Evolutionary conservation across 1,284 basidiomycete species (phyloP).

Genomic region (Phellopilus nigrolimitatus): DNA sequence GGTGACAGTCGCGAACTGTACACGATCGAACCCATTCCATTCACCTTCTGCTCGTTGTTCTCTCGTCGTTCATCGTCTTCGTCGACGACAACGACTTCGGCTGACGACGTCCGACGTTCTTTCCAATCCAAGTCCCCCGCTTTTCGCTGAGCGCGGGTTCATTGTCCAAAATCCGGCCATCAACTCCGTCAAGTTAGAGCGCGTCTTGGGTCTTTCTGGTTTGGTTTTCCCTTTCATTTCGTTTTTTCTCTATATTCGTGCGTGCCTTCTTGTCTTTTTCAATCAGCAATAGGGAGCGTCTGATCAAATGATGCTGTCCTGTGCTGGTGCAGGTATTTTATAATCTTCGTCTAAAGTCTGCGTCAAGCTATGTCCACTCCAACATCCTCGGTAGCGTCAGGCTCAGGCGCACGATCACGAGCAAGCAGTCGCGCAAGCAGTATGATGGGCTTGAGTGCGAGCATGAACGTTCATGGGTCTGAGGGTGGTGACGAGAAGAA

Average conservation of each 20-base stretch:
- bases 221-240: conserved; percentile 6
- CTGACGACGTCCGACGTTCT: conserved; percentile 12
- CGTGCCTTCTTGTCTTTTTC: not conserved
- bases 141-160: conserved; percentile 16
- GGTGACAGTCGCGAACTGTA: not conserved
- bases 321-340: not conserved
- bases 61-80: no score
- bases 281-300: not conserved
- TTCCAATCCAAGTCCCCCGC: conserved; percentile 11
- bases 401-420: conserved; percentile 17
- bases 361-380: conserved; percentile 17
- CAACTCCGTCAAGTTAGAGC: not conserved
- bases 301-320: not conserved
- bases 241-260: not conserved
- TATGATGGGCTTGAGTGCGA: conserved; percentile 14
- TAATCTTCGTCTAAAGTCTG: conserved; percentile 8
- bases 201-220: conserved; percentile 15
- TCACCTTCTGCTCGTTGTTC: conserved; percentile 16
- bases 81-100: conserved; percentile 11
- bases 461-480: conserved; percentile 1
- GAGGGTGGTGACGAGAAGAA: conserved; percentile 20
- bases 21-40: conserved; percentile 5
- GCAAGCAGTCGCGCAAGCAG: conserved; percentile 18
- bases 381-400: conserved; percentile 11
- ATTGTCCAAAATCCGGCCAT: conserved; percentile 11